Conservation (phyloP, 164 flowering plant species). For the Umbilicus rupestris region DNA sequence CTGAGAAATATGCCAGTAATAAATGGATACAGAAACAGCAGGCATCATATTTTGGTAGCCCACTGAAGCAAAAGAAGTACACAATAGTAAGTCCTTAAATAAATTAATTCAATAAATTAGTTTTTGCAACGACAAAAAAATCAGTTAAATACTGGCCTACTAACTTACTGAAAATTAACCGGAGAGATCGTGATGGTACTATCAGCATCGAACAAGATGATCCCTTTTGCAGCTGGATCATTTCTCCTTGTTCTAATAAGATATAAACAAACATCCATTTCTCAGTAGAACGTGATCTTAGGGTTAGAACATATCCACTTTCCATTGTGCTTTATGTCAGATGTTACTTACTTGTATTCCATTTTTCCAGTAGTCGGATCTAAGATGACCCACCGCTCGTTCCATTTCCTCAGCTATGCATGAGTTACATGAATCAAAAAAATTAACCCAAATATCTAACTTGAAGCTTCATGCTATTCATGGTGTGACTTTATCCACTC, state of each 20-base stretch:
- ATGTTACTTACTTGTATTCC: constrained; percentile 82
- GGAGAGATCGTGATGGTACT: constrained; percentile 87
- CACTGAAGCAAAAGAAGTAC: constrained; percentile 43
- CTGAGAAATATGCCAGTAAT: background rate
- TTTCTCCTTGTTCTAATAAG: constrained; percentile 64
- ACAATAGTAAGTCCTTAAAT: constrained; percentile 2
- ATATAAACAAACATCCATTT: background rate
- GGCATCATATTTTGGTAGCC: constrained; percentile 91
- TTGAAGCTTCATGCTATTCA: background rate
- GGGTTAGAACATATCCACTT: background rate
- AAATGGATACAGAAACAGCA: constrained; percentile 95
- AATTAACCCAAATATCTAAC: background rate
- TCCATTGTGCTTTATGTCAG: background rate
- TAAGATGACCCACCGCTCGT: constrained; percentile 90
- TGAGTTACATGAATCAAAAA: constrained; percentile 1
- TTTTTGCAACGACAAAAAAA: background rate
- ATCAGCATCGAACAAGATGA: constrained; percentile 68
- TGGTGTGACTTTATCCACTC: background rate
- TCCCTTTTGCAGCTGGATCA: constrained; percentile 78
- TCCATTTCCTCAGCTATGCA: constrained; percentile 88
- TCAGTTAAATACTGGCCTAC: background rate
- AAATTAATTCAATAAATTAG: background rate
- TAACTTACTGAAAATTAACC: constrained; percentile 83
- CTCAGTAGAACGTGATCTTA: background rate
- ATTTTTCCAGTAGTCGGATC: constrained; percentile 96